phyloP scores from a whole-genome alignment of 257 asterid species.

The Vinca minor region DNA sequence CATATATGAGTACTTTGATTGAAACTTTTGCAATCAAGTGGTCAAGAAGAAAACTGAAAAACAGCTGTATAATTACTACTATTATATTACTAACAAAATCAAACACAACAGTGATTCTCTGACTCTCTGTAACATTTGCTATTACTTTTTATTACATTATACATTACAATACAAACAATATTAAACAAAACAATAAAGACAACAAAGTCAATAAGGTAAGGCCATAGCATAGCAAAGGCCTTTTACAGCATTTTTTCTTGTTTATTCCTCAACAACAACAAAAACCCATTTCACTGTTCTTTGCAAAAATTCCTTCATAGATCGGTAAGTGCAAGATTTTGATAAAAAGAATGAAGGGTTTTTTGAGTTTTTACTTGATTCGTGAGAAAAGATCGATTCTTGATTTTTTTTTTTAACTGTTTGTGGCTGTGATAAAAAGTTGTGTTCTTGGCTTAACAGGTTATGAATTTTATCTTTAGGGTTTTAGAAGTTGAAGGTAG shows the following conservation, averaged over 20 bases:
- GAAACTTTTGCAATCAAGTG: slow-evolving; percentile 17
- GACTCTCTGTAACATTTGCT: slow-evolving; percentile 31
- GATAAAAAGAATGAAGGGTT: slow-evolving; percentile 16
- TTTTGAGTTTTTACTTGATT: slow-evolving; percentile 22
- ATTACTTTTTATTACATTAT: too few relatives aligned
- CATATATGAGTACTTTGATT: slow-evolving; percentile 18
- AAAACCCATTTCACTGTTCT: slow-evolving; percentile 16
- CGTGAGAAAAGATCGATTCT: slow-evolving; percentile 25
- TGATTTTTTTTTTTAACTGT: slow-evolving; percentile 23
- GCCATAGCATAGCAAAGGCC: slow-evolving; percentile 29
- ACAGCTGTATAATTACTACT: slow-evolving; percentile 32
- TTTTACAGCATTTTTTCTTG: slow-evolving; percentile 39
- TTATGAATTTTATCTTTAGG: slow-evolving; percentile 27
- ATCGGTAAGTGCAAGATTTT: slow-evolving; percentile 42
- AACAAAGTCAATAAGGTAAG: slow-evolving; percentile 54
- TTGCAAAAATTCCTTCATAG: slow-evolving; percentile 18
- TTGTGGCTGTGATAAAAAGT: slow-evolving; percentile 32
- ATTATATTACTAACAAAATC: too few relatives aligned
- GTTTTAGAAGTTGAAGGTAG: slow-evolving; percentile 28
- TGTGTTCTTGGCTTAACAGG: slow-evolving; percentile 34
- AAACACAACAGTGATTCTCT: slow-evolving; percentile 30
- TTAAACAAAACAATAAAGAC: slow-evolving; percentile 29
- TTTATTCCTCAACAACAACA: slow-evolving; percentile 6
- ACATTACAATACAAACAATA: slow-evolving; percentile 14
- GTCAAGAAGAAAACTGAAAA: slow-evolving; percentile 18